phyloP scores from a whole-genome alignment of 1,284 basidiomycete genomes.

The Inonotus hispidus region DNA sequence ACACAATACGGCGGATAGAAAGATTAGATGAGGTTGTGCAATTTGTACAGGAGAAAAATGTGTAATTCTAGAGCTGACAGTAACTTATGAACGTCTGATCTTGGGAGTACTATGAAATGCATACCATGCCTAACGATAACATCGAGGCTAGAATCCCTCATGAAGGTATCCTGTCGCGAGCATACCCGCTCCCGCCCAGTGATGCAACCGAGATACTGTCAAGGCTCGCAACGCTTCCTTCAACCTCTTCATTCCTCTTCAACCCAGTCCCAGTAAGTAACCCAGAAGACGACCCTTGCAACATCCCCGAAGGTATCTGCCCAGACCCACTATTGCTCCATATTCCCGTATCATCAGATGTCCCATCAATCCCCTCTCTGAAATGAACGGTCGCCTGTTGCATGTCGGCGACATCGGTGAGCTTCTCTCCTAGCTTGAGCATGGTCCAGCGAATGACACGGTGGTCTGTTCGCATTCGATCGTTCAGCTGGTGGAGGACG shows the following conservation, averaged over 20 bases:
- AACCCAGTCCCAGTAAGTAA: constrained; percentile 21
- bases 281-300: not conserved
- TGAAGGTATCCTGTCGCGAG: not conserved
- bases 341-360: too few relatives aligned
- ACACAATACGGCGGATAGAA: constrained; percentile 14
- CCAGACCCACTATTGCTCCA: too few relatives aligned
- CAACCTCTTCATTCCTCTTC: constrained; percentile 22
- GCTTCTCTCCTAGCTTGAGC: constrained; percentile 71
- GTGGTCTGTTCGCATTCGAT: constrained; percentile 70
- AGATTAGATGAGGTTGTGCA: constrained; percentile 16
- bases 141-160: too few relatives aligned
- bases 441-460: constrained; percentile 80
- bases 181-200: not conserved
- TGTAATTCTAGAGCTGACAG: not conserved
- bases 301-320: not conserved
- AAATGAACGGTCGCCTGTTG: too few relatives aligned
- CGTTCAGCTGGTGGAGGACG: constrained; percentile 57
- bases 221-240: not conserved
- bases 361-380: too few relatives aligned
- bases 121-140: too few relatives aligned
- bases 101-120: too few relatives aligned
- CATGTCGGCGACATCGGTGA: constrained; percentile 64
- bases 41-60: constrained; percentile 5
- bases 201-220: not conserved
- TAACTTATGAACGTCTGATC: too few relatives aligned